A percentile compares a stretch with the other conserved stretches of the same genome.
These are phyloP conservation scores for Ceriops decandra DNA, from an alignment of 345 rosid species.

Conservation along the genomic window DNA sequence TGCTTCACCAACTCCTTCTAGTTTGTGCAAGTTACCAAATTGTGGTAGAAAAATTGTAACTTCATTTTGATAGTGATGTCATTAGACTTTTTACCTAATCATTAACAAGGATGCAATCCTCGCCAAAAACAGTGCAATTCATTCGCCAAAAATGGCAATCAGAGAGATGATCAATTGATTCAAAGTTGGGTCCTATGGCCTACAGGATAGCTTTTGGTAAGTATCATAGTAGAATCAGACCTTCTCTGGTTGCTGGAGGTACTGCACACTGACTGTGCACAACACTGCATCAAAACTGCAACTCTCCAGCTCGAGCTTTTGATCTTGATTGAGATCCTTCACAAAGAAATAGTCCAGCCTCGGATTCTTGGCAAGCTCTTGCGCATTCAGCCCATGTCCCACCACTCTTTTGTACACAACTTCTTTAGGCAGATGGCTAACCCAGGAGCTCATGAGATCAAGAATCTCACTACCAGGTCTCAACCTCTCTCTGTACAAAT, in stretches of 20 bases:
- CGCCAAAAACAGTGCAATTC: too few relatives aligned
- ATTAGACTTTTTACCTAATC: not conserved
- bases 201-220: not conserved
- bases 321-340: conserved; percentile 64
- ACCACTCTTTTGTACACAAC: conserved; percentile 63
- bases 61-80: not conserved
- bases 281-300: conserved; percentile 67
- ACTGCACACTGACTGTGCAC: conserved; percentile 81
- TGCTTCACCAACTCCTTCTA: too few relatives aligned
- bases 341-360: conserved; percentile 56
- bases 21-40: too few relatives aligned
- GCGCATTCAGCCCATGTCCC: conserved; percentile 94
- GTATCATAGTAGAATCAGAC: conserved; percentile 25
- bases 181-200: too few relatives aligned
- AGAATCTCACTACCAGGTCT: conserved; percentile 65
- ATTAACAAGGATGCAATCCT: not conserved
- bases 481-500: conserved; percentile 54
- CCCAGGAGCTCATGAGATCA: conserved; percentile 93
- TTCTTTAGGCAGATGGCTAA: conserved; percentile 75
- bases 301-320: conserved; percentile 47
- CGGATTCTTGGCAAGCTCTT: conserved; percentile 77
- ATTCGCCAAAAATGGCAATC: too few relatives aligned
- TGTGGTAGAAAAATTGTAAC: too few relatives aligned
- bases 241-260: conserved; percentile 86
- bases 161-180: too few relatives aligned